Evolutionary conservation across 768 basidiomycete species (phyloP), one percentile per base, ranked within the genome.

Genomic region (Arthromyces matolae): DNA sequence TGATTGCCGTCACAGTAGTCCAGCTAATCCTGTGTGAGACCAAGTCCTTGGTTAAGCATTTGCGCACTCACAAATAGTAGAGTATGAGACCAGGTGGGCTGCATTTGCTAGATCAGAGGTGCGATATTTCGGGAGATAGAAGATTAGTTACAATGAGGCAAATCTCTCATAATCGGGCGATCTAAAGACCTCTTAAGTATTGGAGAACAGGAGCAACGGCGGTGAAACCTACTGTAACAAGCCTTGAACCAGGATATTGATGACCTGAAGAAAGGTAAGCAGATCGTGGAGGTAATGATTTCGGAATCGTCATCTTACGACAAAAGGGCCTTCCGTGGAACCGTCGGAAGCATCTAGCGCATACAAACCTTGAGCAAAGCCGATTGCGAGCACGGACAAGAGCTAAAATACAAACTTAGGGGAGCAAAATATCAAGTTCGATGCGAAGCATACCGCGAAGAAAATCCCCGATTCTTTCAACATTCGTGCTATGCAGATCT

Each of bases 321-420:
- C 59, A 3, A 64, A 64, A 3, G 76, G 67, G 31, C 73, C 69
- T 42, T 87, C 84, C 1, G 72, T 73, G 29, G 77, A 71, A 3
- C 93, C 92, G 66, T 96, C 93, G 3, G 93, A 91, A 27, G 86
- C 90, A 61, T 96, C 93, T 18, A 96, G 70, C 1, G 94, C 94
- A 59, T 87, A 91, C 55, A 97, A 71, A 1, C 84, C 89, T 65
- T 96, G 93, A 10, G 75, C 73, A 63, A 97, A 96, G 1, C 93
- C 94, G 32, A 89, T 63, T 2, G 81, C 86, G 38, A 96, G 77
- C 20, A 97, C 76, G 9, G 86, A 89, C 12, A 95, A 70, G 27
- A 93, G 70, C 90, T 93, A 54, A 3, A 34, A 51, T n/a, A 16
- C 20, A 7, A 16, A 5, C n/a, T 34, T 19, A 25, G 8, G 12